Conservation (phyloP, 2,329 filamentous ascomycete species). For the Tolypocladium tundrense region DNA sequence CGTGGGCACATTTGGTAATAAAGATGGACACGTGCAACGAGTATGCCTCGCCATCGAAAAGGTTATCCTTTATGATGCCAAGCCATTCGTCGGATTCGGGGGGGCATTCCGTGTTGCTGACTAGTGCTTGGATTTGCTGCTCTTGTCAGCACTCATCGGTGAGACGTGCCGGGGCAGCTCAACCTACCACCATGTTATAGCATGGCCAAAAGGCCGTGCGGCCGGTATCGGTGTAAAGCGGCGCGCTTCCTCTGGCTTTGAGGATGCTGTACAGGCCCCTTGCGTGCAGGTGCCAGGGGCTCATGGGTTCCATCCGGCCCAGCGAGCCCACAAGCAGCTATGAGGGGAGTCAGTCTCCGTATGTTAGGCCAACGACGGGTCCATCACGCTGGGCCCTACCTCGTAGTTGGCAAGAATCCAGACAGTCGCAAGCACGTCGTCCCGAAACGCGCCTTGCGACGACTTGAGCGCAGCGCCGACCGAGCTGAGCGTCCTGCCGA, state of each 20-base stretch:
- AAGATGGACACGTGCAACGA: conserved; percentile 16
- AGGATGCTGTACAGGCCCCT: conserved; percentile 25
- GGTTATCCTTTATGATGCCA: conserved; percentile 13
- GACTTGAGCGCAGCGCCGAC: conserved; percentile 26
- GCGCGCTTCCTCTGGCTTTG: conserved; percentile 18
- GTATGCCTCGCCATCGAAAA: conserved; percentile 15
- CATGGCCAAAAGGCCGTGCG: conserved; percentile 27
- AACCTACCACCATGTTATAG: conserved; percentile 26
- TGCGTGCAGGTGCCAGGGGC: conserved; percentile 27
- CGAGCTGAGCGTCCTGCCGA: conserved; percentile 25
- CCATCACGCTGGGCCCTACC: conserved; percentile 8
- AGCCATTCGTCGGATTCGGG: conserved; percentile 27
- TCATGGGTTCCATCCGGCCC: conserved; percentile 11
- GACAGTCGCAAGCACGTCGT: conserved; percentile 27
- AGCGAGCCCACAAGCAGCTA: conserved; percentile 28
- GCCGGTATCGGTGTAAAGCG: conserved; percentile 12
- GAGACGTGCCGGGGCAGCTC: too few relatives aligned
- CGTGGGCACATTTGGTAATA: conserved; percentile 14
- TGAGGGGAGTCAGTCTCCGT: conserved; percentile 8
- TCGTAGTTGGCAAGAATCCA: conserved; percentile 31
- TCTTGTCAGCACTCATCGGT: conserved; percentile 5
- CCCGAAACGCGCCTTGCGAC: conserved; percentile 15
- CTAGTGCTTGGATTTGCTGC: conserved; percentile 27
- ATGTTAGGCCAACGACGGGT: neutral
- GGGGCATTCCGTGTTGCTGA: conserved; percentile 21